phyloP scores from a whole-genome alignment of 2,329 filamentous ascomycete genomes.

The Coniochaeta sp. region DNA sequence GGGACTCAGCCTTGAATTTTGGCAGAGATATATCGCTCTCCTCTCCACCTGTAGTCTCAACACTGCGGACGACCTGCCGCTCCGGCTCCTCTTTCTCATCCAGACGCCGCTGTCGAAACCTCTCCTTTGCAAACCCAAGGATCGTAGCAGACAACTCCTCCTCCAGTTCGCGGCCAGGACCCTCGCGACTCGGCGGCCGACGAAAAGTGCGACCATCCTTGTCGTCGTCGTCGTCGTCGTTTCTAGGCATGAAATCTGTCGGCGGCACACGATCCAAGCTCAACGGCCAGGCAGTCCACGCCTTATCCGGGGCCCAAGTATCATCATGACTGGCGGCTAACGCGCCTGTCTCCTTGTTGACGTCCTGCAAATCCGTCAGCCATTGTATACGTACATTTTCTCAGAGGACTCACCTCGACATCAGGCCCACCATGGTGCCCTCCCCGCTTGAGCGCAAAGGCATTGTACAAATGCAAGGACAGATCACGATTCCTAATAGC shows the following conservation, averaged over 20 bases:
- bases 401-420: background rate
- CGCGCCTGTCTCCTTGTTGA: slow-evolving; percentile 18
- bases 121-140: slow-evolving; percentile 59
- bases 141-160: slow-evolving; percentile 63
- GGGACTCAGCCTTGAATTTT: background rate
- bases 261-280: slow-evolving; percentile 52
- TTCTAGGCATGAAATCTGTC: slow-evolving; percentile 37
- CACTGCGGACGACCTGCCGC: background rate
- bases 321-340: slow-evolving; percentile 2
- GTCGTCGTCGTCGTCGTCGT: slow-evolving; percentile 38
- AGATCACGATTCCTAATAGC: slow-evolving; percentile 59
- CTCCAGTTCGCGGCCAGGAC: slow-evolving; percentile 50
- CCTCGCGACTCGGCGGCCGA: background rate
- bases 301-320: slow-evolving; percentile 44
- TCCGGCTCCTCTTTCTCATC: background rate
- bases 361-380: slow-evolving; percentile 2
- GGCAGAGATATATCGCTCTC: slow-evolving; percentile 4
- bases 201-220: slow-evolving; percentile 19
- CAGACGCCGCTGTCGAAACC: slow-evolving; percentile 38
- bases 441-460: slow-evolving; percentile 57
- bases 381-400: background rate
- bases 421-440: slow-evolving; percentile 4
- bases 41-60: slow-evolving; percentile 2
- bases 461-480: slow-evolving; percentile 70
- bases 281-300: slow-evolving; percentile 85